These are phyloP conservation scores for Mortierella sp. DNA, from an alignment of 371 early-diverging fungal genomes.

Conservation along the genomic window DNA sequence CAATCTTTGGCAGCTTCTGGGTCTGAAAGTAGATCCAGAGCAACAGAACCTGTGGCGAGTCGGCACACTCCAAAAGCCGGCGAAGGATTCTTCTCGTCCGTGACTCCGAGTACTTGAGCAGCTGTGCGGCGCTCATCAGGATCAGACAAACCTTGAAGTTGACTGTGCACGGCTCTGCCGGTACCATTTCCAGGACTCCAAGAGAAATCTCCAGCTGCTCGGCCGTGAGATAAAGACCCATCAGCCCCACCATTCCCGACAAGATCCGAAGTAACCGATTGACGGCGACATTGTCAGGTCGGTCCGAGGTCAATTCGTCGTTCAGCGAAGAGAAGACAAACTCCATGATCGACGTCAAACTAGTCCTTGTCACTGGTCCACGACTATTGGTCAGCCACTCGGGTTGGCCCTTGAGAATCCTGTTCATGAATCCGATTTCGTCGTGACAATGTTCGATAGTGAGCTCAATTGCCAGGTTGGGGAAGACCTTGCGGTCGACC, in stretches of 20 bases:
- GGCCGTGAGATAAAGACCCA: conserved; percentile 32
- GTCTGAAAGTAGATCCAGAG: conserved; percentile 42
- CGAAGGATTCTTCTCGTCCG: conserved; percentile 34
- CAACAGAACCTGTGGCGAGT: conserved; percentile 43
- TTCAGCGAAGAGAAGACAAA: conserved; percentile 53
- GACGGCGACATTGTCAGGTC: conserved; percentile 33
- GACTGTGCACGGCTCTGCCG: conserved; percentile 36
- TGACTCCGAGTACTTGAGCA: conserved; percentile 35
- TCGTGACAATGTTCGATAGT: conserved; percentile 56
- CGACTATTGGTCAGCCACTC: conserved; percentile 49
- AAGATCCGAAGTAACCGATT: conserved; percentile 43
- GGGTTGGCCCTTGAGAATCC: conserved; percentile 49
- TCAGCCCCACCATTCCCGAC: conserved; percentile 52
- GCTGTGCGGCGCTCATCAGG: conserved; percentile 44
- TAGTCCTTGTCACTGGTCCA: conserved; percentile 43
- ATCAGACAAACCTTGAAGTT: conserved; percentile 50
- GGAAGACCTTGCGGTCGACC: conserved; percentile 32
- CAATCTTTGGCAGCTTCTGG: conserved; percentile 39
- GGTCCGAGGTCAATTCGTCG: conserved; percentile 41
- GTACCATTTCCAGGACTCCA: conserved; percentile 42
- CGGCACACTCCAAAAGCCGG: conserved; percentile 23
- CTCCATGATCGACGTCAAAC: conserved; percentile 49
- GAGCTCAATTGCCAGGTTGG: conserved; percentile 50
- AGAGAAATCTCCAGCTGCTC: conserved; percentile 52
- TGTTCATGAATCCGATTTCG: conserved; percentile 54